A percentile compares a stretch with the other conserved stretches of the same genome.
These are phyloP conservation scores for Mycena epipterygia DNA, from an alignment of 768 basidiomycete species.

Conservation along the genomic window DNA sequence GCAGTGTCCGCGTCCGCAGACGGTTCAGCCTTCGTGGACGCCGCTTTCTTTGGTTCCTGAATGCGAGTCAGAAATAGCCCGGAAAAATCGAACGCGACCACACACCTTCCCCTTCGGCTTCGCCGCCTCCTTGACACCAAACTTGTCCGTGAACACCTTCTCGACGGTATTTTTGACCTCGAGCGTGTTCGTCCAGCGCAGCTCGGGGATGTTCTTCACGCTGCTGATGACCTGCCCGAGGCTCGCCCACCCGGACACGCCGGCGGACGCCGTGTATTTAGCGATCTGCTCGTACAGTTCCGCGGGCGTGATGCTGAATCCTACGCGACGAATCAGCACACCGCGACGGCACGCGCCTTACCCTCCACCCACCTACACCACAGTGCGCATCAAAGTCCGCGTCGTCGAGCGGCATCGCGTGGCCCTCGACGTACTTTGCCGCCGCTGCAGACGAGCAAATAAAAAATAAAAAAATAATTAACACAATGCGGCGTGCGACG, in stretches of 20 bases:
- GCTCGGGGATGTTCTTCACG: slow-evolving; percentile 69
- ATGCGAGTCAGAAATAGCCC: neutral
- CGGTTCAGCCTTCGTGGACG: slow-evolving; percentile 47
- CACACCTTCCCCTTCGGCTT: slow-evolving; percentile 78
- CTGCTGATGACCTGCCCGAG: slow-evolving; percentile 77
- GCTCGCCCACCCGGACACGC: slow-evolving; percentile 78
- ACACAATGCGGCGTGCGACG: slow-evolving; percentile 39
- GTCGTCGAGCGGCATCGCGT: slow-evolving; percentile 73
- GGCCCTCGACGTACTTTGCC: slow-evolving; percentile 77
- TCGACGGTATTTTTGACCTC: slow-evolving; percentile 90
- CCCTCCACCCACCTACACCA: slow-evolving; percentile 87
- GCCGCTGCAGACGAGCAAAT: slow-evolving; percentile 69
- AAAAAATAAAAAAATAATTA: slow-evolving; percentile 13
- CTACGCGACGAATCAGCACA: slow-evolving; percentile 56
- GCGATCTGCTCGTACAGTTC: slow-evolving; percentile 71
- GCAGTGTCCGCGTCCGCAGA: slow-evolving; percentile 51
- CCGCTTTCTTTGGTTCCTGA: slow-evolving; percentile 65
- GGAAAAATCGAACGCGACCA: neutral
- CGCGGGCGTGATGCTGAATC: slow-evolving; percentile 80
- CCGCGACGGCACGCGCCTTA: neutral
- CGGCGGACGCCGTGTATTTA: slow-evolving; percentile 68
- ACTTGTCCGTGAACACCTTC: slow-evolving; percentile 71
- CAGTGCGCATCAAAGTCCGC: slow-evolving; percentile 82
- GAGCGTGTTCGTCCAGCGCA: slow-evolving; percentile 88
- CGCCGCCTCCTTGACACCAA: slow-evolving; percentile 78